phyloP scores from a whole-genome alignment of 176 grass and related monocot genomes.

The Avena atlantica region DNA sequence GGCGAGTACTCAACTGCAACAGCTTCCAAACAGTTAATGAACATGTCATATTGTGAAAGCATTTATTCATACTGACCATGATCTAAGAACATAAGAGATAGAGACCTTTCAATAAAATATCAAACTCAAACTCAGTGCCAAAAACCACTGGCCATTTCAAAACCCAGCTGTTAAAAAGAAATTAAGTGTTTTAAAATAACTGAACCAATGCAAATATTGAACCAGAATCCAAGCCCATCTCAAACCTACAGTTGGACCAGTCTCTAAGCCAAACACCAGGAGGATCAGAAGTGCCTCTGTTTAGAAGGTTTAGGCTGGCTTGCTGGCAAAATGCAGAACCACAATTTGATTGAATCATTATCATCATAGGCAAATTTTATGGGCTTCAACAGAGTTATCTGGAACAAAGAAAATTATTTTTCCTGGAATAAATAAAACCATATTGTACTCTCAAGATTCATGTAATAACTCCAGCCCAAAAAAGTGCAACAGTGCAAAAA shows the following conservation, averaged over 20 bases:
- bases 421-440: not conserved
- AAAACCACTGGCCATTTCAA: not conserved
- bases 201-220: not conserved
- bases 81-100: not conserved
- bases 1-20: constrained; percentile 84
- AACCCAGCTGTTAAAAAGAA: not conserved
- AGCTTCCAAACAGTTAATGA: constrained; percentile 28
- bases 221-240: not conserved
- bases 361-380: not conserved
- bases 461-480: not conserved
- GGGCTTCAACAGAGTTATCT: not conserved
- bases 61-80: constrained; percentile 26
- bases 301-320: constrained; percentile 6
- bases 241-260: constrained; percentile 6
- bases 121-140: not conserved
- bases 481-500: not conserved
- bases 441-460: not conserved
- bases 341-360: constrained; percentile 17
- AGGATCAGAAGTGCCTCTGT: not conserved
- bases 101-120: not conserved
- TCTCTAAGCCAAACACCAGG: not conserved
- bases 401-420: not conserved
- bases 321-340: not conserved
- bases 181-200: not conserved
- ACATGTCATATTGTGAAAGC: constrained; percentile 26